Percentiles rank a stretch among this genome's conserved stretches.
Conservation (phyloP, 2,329 filamentous ascomycete genomes). For the Cladosporium cucumerinum region DNA sequence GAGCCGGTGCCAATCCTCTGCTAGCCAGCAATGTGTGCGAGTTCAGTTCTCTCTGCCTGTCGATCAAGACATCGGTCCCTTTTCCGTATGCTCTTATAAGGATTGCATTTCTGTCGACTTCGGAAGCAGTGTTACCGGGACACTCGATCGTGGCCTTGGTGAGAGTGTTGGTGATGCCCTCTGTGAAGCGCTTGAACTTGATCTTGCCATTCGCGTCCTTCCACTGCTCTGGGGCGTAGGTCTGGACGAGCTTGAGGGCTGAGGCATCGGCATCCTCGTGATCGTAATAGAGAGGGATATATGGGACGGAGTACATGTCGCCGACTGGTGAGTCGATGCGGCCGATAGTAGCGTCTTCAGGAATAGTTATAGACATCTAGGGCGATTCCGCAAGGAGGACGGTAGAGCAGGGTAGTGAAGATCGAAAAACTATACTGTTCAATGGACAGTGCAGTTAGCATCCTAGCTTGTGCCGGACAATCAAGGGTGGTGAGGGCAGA, state of each 20-base stretch:
- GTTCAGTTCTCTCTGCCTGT: slow-evolving; percentile 68
- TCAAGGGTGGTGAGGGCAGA: neutral
- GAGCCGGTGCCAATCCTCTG: slow-evolving; percentile 75
- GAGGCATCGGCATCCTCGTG: slow-evolving; percentile 73
- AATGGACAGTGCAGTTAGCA: slow-evolving; percentile 17
- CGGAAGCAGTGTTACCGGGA: slow-evolving; percentile 67
- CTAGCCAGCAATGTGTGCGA: slow-evolving; percentile 83
- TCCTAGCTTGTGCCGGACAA: slow-evolving; percentile 12
- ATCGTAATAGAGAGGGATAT: slow-evolving; percentile 76
- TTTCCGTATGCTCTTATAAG: slow-evolving; percentile 91
- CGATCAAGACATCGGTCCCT: slow-evolving; percentile 91
- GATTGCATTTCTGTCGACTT: slow-evolving; percentile 80
- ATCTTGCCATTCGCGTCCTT: slow-evolving; percentile 65
- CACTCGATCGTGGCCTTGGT: slow-evolving; percentile 71
- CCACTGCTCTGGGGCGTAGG: slow-evolving; percentile 77
- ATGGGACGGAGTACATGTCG: slow-evolving; percentile 28
- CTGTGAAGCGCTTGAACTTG: slow-evolving; percentile 87
- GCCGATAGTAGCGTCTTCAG: slow-evolving; percentile 19
- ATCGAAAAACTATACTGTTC: slow-evolving; percentile 17
- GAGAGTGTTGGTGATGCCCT: slow-evolving; percentile 95
- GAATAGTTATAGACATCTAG: slow-evolving; percentile 18
- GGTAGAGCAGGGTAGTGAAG: slow-evolving; percentile 16
- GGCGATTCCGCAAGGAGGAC: slow-evolving; percentile 17
- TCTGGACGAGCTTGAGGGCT: slow-evolving; percentile 72
- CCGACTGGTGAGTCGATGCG: slow-evolving; percentile 34